Conservation (phyloP, 1,139 yeast species). For the Scheffersomyces quercinus region DNA sequence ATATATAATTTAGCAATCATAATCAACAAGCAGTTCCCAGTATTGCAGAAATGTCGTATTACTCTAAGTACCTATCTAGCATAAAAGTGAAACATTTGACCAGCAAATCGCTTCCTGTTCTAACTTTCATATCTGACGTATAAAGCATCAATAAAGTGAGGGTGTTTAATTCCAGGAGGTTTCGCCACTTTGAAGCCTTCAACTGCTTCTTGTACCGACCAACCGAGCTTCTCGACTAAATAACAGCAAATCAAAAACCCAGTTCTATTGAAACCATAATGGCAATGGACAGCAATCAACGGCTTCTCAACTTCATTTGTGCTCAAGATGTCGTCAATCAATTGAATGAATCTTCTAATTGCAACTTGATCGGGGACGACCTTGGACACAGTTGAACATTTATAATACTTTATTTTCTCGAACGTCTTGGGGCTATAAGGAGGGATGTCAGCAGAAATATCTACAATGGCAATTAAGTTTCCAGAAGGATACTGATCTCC, state of each 20-base stretch:
- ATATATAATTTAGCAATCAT: no score
- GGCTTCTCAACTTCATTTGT: conserved; percentile 26
- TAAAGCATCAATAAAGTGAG: conserved; percentile 73
- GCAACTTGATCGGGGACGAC: conserved; percentile 70
- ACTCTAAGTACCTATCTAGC: no score
- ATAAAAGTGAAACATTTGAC: no score
- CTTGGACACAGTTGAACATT: conserved; percentile 77
- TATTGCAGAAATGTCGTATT: no score
- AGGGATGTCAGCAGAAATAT: conserved; percentile 75
- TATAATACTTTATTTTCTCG: conserved; percentile 54
- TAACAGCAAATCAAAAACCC: conserved; percentile 75
- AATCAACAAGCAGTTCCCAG: no score
- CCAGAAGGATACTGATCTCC: conserved; percentile 23
- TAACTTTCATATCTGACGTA: conserved; percentile 58
- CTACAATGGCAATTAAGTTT: conserved; percentile 58
- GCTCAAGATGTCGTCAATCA: conserved; percentile 52
- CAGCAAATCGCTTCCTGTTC: neutral
- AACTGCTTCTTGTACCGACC: conserved; percentile 65
- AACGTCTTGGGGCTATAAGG: conserved; percentile 69
- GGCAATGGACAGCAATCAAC: conserved; percentile 71
- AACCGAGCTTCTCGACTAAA: conserved; percentile 58
- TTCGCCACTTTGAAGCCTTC: conserved; percentile 59
- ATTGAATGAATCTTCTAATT: conserved; percentile 54
- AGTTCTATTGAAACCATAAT: conserved; percentile 79
- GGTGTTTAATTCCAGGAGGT: conserved; percentile 75